Conservation (phyloP, 371 early-diverging fungal genomes). For the Chytridiales sp. region DNA sequence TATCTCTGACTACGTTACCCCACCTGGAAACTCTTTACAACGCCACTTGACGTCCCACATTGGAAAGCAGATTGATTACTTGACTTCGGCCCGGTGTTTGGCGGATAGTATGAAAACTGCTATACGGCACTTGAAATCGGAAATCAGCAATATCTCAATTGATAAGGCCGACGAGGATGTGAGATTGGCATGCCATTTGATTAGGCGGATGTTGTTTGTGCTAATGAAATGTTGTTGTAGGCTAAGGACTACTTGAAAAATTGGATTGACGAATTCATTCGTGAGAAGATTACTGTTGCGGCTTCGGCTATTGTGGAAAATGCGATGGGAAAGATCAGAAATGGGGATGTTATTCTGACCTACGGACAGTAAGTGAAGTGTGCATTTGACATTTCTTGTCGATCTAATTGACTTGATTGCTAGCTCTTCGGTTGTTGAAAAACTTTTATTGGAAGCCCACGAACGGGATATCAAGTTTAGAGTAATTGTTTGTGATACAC, state of each 20-base stretch:
- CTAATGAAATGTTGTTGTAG: conserved; percentile 27
- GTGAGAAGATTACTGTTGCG: conserved; percentile 86
- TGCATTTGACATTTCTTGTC: conserved; percentile 6
- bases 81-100: conserved; percentile 81
- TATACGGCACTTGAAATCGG: conserved; percentile 87
- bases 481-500: conserved; percentile 90
- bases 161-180: conserved; percentile 85
- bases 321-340: conserved; percentile 83
- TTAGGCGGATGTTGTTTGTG: conserved; percentile 1
- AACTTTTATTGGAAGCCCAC: conserved; percentile 76
- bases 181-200: conserved; percentile 22
- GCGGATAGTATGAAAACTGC: conserved; percentile 93
- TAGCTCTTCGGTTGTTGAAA: conserved; percentile 82
- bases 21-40: conserved; percentile 76
- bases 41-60: conserved; percentile 81
- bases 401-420: background rate
- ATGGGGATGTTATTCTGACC: conserved; percentile 93
- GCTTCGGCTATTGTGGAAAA: conserved; percentile 75
- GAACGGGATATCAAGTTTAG: conserved; percentile 74
- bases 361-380: conserved; percentile 59
- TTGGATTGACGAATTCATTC: conserved; percentile 83
- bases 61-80: conserved; percentile 85
- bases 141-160: conserved; percentile 69
- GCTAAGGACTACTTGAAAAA: conserved; percentile 64
- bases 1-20: conserved; percentile 88